Conservation (phyloP, 2,329 filamentous ascomycete species). For the Helotiales sp. region DNA sequence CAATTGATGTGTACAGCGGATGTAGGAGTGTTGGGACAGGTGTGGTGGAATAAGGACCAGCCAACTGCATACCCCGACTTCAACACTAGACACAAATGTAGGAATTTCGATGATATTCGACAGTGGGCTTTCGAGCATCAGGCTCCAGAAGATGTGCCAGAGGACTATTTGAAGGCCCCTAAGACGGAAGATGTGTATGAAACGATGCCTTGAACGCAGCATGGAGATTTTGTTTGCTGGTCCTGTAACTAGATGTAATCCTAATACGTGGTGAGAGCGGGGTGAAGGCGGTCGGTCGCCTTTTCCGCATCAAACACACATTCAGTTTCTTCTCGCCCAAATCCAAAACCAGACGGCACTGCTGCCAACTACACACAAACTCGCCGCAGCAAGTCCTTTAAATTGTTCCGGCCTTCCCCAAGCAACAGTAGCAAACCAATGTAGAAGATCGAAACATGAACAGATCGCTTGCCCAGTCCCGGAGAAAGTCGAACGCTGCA, state of each 20-base stretch:
- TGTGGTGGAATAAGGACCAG: slow-evolving; percentile 54
- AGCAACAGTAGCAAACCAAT: slow-evolving; percentile 45
- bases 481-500: slow-evolving; percentile 47
- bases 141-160: slow-evolving; percentile 35
- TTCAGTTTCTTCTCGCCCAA: slow-evolving; percentile 41
- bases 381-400: slow-evolving; percentile 45
- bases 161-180: slow-evolving; percentile 31
- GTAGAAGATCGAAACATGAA: slow-evolving; percentile 46
- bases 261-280: not conserved
- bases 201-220: slow-evolving; percentile 27
- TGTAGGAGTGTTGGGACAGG: slow-evolving; percentile 55
- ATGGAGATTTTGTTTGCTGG: not conserved
- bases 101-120: slow-evolving; percentile 55
- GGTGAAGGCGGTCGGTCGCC: too few species aligned
- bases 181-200: slow-evolving; percentile 27
- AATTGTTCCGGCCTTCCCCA: slow-evolving; percentile 46
- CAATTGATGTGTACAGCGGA: slow-evolving; percentile 59
- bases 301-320: not conserved
- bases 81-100: slow-evolving; percentile 56
- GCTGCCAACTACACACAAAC: slow-evolving; percentile 41
- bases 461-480: slow-evolving; percentile 48
- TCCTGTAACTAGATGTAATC: not conserved
- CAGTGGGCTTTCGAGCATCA: slow-evolving; percentile 55
- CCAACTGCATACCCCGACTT: slow-evolving; percentile 54
- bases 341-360: slow-evolving; percentile 43